Conservation (phyloP, 2,329 filamentous ascomycete species). For the Teratosphaeria viscida region DNA sequence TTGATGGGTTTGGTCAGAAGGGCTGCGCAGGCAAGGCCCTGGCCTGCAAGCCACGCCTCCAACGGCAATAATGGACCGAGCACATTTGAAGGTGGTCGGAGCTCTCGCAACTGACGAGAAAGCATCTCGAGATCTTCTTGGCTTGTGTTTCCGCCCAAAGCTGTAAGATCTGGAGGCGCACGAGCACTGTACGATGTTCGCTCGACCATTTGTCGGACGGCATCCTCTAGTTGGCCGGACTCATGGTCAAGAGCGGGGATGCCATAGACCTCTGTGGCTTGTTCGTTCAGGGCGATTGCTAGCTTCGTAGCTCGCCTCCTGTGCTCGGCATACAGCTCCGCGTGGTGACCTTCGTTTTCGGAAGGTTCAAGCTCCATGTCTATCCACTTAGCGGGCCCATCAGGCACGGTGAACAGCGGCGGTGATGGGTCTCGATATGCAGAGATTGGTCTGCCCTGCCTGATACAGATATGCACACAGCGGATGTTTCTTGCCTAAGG, state of each 20-base stretch:
- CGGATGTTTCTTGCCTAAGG: conserved; percentile 7
- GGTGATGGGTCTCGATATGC: neutral
- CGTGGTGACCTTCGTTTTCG: neutral
- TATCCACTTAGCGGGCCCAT: neutral
- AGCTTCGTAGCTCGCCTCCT: neutral
- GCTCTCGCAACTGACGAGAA: neutral
- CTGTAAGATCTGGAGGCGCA: neutral
- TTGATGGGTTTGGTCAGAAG: neutral
- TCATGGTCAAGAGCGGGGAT: neutral
- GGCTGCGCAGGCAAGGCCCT: neutral
- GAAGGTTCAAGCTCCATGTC: neutral
- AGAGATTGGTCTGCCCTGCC: neutral
- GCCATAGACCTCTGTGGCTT: neutral
- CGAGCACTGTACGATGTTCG: neutral
- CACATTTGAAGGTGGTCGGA: neutral
- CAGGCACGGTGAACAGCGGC: conserved; percentile 1
- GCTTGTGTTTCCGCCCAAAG: neutral
- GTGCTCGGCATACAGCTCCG: neutral
- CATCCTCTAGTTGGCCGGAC: neutral
- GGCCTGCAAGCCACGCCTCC: neutral
- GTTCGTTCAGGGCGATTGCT: neutral
- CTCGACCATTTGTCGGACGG: neutral
- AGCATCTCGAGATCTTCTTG: neutral
- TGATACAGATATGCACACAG: conserved; percentile 7
- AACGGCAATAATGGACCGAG: neutral